Evolutionary conservation across 345 rosid species (phyloP).

Genomic region (Linum trigynum): DNA sequence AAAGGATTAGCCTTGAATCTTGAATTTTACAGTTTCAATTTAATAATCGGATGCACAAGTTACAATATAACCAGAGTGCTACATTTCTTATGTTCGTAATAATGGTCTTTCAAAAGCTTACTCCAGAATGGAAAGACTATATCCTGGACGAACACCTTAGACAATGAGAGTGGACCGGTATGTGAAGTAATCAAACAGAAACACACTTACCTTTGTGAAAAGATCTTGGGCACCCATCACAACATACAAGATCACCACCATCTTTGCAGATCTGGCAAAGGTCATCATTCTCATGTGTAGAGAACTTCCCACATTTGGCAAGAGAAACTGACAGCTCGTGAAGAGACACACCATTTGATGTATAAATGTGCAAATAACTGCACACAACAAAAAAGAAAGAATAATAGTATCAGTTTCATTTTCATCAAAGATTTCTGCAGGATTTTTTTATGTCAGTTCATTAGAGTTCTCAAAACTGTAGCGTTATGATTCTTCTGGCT

Average conservation of each 20-base stretch:
- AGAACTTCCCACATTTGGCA: slow-evolving; percentile 55
- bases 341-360: slow-evolving; percentile 94
- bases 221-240: slow-evolving; percentile 98
- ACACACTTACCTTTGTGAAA: slow-evolving; percentile 64
- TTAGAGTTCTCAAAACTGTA: neutral
- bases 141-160: slow-evolving; percentile 4
- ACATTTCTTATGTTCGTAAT: too few relatives aligned
- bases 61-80: neutral
- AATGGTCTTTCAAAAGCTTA: neutral
- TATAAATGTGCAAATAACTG: slow-evolving; percentile 91
- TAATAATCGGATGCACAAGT: too few relatives aligned
- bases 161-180: neutral
- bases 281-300: slow-evolving; percentile 72
- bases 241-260: slow-evolving; percentile 88
- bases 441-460: too few relatives aligned
- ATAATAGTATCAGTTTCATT: neutral
- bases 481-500: neutral
- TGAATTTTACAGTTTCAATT: too few relatives aligned
- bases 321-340: slow-evolving; percentile 89
- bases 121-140: neutral
- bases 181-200: neutral
- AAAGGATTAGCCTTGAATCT: neutral
- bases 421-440: too few relatives aligned
- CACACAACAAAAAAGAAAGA: slow-evolving; percentile 5
- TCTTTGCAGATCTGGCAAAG: slow-evolving; percentile 85